A percentile compares a stretch with the other conserved stretches of the same genome.
phyloP scores from a whole-genome alignment of 148 eudicot species.

The Suaeda aralocaspica region DNA sequence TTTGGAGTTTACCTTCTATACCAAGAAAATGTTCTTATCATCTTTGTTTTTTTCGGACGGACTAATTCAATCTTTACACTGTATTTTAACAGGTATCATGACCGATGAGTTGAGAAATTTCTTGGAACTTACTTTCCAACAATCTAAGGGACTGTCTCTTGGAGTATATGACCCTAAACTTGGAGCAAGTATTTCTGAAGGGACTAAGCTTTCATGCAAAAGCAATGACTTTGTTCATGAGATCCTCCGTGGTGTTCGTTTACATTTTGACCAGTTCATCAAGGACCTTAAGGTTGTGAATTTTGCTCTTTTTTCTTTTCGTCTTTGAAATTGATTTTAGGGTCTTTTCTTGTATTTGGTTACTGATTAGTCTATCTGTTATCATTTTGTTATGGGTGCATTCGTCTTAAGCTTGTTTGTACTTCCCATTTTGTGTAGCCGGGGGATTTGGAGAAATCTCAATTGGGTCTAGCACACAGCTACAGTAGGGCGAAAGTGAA shows the following conservation, averaged over 20 bases:
- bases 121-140: constrained; percentile 63
- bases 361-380: not conserved
- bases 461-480: constrained; percentile 91
- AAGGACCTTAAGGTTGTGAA: constrained; percentile 74
- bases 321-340: not conserved
- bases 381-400: not conserved
- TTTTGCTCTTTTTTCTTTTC: not conserved
- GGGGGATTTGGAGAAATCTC: constrained; percentile 96
- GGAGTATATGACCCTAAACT: constrained; percentile 85
- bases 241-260: constrained; percentile 90
- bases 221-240: constrained; percentile 80
- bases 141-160: constrained; percentile 62
- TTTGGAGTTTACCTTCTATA: not conserved
- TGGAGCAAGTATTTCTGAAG: constrained; percentile 74
- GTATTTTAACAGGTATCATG: constrained; percentile 55
- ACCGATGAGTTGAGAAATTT: constrained; percentile 78
- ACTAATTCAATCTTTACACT: not conserved
- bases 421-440: constrained; percentile 38
- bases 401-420: not conserved
- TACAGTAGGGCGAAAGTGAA: constrained; percentile 98
- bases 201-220: constrained; percentile 74
- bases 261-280: constrained; percentile 73
- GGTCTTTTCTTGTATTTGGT: not conserved
- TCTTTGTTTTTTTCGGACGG: not conserved
- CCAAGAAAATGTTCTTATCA: too few relatives aligned